Percentiles rank a stretch among this genome's conserved stretches.
Conservation (phyloP, 139 green algal species). For the Chlorella sp. region DNA sequence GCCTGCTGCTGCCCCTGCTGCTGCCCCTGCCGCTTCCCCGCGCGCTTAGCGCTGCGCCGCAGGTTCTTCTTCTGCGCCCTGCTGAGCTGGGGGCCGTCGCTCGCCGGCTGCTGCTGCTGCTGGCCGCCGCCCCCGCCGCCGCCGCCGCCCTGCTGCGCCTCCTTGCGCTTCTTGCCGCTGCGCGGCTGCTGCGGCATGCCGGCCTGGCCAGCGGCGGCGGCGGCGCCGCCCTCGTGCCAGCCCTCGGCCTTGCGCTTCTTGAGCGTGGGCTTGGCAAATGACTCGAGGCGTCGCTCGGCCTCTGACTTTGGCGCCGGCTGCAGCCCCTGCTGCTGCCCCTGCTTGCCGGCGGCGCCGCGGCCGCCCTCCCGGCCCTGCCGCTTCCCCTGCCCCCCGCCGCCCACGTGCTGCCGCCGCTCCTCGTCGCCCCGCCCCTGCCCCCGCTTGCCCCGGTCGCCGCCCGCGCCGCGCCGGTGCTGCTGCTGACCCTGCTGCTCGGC, state of each 20-base stretch:
- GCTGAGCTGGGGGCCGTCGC: slow-evolving; percentile 37
- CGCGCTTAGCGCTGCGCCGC: too few species aligned
- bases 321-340: slow-evolving; percentile 30
- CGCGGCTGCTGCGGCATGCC: neutral
- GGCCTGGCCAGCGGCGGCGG: neutral
- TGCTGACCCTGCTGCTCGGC: neutral
- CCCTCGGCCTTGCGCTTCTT: slow-evolving; percentile 22
- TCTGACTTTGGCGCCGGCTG: neutral
- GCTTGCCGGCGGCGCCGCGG: slow-evolving; percentile 4
- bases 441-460: neutral
- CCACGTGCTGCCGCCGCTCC: neutral
- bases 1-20: too few species aligned
- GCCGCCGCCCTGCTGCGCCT: neutral
- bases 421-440: neutral
- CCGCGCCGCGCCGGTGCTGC: neutral
- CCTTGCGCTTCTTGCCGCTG: slow-evolving; percentile 30
- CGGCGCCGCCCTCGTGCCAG: neutral
- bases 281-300: slow-evolving; percentile 34
- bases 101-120: slow-evolving; percentile 5
- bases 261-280: slow-evolving; percentile 31
- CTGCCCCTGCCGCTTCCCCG: too few species aligned
- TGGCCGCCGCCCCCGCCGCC: slow-evolving; percentile 5
- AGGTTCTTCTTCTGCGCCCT: slow-evolving; percentile 80
- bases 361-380: neutral
- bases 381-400: neutral